Conservation (phyloP, 2,329 filamentous ascomycete genomes). For the Aspergillus ibericus region DNA sequence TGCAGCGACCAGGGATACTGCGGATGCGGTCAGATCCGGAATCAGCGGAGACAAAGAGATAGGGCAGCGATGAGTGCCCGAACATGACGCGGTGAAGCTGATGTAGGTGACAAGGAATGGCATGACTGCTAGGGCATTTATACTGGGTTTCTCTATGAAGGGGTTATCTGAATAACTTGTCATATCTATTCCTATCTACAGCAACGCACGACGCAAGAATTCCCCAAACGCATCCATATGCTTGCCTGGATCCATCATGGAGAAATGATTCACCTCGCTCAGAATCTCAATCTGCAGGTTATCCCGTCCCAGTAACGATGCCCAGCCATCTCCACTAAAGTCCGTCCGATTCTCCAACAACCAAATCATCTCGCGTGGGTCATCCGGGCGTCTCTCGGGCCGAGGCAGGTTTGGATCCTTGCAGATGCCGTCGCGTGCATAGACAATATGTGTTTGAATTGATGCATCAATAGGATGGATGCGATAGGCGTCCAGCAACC, state of each 20-base stretch:
- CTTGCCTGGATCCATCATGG: conserved; percentile 23
- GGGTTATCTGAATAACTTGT: no score
- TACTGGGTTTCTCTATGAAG: no score
- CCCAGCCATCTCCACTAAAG: conserved; percentile 50
- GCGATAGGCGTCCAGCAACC: conserved; percentile 47
- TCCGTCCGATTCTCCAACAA: conserved; percentile 49
- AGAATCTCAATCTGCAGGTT: conserved; percentile 33
- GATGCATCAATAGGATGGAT: conserved; percentile 27
- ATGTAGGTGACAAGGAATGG: no score
- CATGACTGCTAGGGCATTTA: no score
- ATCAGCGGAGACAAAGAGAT: no score
- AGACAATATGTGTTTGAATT: conserved; percentile 41
- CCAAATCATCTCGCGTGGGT: conserved; percentile 51
- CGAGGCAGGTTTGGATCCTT: conserved; percentile 32
- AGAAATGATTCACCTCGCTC: conserved; percentile 35
- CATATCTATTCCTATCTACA: not conserved
- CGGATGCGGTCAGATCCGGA: no score
- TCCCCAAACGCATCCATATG: conserved; percentile 1
- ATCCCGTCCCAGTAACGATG: conserved; percentile 40
- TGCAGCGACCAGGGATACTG: no score
- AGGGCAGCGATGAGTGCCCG: no score
- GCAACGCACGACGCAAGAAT: not conserved
- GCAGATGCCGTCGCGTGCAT: conserved; percentile 50
- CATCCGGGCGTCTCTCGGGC: conserved; percentile 41
- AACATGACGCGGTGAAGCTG: no score